phyloP scores from a whole-genome alignment of 139 green algal genomes.

The Trebouxia sp. region DNA sequence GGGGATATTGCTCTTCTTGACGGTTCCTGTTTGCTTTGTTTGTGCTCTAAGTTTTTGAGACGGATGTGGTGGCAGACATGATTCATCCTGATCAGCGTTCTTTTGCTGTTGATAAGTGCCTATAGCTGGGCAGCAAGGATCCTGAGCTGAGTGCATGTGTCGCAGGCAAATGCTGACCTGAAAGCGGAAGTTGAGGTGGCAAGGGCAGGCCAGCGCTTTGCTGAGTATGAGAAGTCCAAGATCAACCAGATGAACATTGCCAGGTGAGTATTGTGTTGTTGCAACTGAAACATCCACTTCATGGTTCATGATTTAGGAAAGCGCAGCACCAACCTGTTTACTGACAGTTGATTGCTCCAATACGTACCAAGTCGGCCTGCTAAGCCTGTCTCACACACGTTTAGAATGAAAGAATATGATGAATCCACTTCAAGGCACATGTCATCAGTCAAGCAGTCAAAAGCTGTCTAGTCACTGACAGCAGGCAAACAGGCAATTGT shows the following conservation, averaged over 20 bases:
- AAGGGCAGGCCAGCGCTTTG: not conserved
- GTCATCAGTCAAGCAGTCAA: too few relatives aligned
- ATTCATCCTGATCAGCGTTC: too few relatives aligned
- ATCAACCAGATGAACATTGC: not conserved
- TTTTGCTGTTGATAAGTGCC: not conserved
- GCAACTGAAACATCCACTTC: too few relatives aligned
- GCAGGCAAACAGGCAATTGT: too few relatives aligned
- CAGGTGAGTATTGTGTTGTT: not conserved
- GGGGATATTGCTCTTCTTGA: not conserved
- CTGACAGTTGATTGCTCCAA: too few relatives aligned
- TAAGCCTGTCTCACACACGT: not conserved
- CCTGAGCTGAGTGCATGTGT: not conserved
- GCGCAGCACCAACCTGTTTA: too few relatives aligned
- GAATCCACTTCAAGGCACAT: not conserved
- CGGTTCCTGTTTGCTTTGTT: not conserved
- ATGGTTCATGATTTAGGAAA: too few relatives aligned
- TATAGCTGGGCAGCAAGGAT: not conserved
- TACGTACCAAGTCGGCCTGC: too few relatives aligned
- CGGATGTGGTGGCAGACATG: not conserved
- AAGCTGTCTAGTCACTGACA: too few relatives aligned
- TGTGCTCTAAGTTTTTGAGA: not conserved
- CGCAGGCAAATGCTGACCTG: slow-evolving; percentile 23
- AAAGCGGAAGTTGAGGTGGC: not conserved
- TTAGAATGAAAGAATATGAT: not conserved
- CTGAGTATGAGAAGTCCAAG: not conserved